A percentile compares a stretch with the other conserved stretches of the same genome.
Conservation (phyloP, 805 yeast species). For the Metschnikowia orientalis region DNA sequence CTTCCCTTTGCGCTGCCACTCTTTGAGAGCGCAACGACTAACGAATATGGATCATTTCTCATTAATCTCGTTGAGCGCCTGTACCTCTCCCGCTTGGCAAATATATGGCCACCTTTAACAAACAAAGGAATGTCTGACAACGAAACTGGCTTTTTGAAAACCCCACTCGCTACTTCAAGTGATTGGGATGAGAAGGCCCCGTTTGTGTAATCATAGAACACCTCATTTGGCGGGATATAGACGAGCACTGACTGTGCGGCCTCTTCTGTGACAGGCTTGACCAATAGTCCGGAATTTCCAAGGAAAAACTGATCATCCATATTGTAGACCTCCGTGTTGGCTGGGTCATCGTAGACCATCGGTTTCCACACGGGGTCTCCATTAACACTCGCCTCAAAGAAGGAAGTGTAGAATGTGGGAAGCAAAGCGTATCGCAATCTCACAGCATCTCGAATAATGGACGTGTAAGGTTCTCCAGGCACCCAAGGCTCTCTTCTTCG, state of each 20-base stretch:
- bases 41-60: constrained; percentile 75
- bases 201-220: constrained; percentile 53
- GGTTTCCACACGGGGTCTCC: constrained; percentile 76
- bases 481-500: constrained; percentile 92
- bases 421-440: constrained; percentile 68
- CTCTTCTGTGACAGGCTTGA: constrained; percentile 72
- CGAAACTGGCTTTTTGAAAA: constrained; percentile 37
- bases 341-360: constrained; percentile 53
- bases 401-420: constrained; percentile 77
- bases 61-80: constrained; percentile 77
- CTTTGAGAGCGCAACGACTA: constrained; percentile 55
- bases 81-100: constrained; percentile 63
- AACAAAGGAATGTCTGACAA: constrained; percentile 66
- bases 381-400: constrained; percentile 53
- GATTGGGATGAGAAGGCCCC: constrained; percentile 18
- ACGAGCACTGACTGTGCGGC: constrained; percentile 39
- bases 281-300: constrained; percentile 66
- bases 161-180: constrained; percentile 24
- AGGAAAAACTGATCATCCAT: constrained; percentile 83
- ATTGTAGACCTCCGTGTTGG: constrained; percentile 43
- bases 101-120: constrained; percentile 73
- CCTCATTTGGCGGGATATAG: constrained; percentile 51
- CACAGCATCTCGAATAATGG: constrained; percentile 65
- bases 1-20: constrained; percentile 51
- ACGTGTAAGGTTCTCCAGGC: constrained; percentile 67